Evolutionary conservation across 495 filamentous ascomycete genomes (phyloP), one percentile per base, ranked within the genome.

Genomic region (Hypoxylon trugodes): DNA sequence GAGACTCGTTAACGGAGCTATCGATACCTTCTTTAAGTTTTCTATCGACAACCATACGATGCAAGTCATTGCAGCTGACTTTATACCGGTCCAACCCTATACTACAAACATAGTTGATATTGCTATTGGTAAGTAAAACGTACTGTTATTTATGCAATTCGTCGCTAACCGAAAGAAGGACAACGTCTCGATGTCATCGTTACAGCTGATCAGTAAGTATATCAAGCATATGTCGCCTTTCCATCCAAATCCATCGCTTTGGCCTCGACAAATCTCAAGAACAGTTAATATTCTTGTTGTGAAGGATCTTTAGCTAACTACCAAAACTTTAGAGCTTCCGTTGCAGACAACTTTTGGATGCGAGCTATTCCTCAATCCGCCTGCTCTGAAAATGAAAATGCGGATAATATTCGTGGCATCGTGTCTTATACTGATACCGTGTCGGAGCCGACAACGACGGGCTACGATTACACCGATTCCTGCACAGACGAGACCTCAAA

Each of bases 141-240:
- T 42, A 6, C n/a, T 12, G 21, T 24, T 6, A 2, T 25, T 19
- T 8, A 78, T 77, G 43, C 5, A 69, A 6, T 10, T 45, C 8
- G 19, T 33, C 13, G 2, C 46, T 79, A 80, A 64, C 45, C 4
- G 7, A 6, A 18, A 6, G 4, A 36, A 64, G 61, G 84, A 4
- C 87, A 91, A 72, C 81, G 89, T 30, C 89, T 89, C 71, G 83
- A 90, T 57, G 70, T 90, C 10, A 77, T 91, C 36, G 78, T 90
- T 19, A 79, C 76, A 30, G 87, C 87, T 8, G 76, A 86, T 55
- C 76, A 83, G 61, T 33, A 38, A 49, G 62, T 59, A 9, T 8
- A 8, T 30, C 28, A 10, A 10, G 28, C n/a, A n/a, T n/a, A n/a
- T n/a, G n/a, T n/a, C n/a, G n/a, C n/a, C n/a, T n/a, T n/a, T n/a